phyloP scores from a whole-genome alignment of 768 basidiomycete species.

The Epithele typhae region DNA sequence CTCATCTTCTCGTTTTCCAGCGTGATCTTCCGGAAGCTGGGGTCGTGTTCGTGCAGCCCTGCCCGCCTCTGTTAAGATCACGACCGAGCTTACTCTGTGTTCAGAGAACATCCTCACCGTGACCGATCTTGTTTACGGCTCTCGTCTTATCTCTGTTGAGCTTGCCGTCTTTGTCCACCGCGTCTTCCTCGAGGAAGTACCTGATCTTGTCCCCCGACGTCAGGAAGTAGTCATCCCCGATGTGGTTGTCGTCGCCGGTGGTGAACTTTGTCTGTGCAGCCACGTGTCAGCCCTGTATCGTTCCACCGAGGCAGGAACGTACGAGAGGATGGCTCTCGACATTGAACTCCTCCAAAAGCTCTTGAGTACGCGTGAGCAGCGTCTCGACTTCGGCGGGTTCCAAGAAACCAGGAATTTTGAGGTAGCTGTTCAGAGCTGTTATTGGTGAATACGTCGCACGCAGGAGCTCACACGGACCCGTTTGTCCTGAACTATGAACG shows the following conservation, averaged over 20 bases:
- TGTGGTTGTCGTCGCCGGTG: constrained; percentile 69
- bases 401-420: constrained; percentile 75
- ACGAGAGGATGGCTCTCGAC: constrained; percentile 80
- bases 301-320: constrained; percentile 3
- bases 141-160: constrained; percentile 67
- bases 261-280: constrained; percentile 79
- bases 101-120: constrained; percentile 44
- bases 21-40: constrained; percentile 73
- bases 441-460: too few species aligned
- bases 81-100: neutral
- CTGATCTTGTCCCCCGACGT: constrained; percentile 91
- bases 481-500: constrained; percentile 51
- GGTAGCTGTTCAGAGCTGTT: constrained; percentile 48
- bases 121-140: constrained; percentile 94
- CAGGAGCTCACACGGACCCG: constrained; percentile 55
- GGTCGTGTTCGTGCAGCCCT: constrained; percentile 86
- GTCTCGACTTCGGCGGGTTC: constrained; percentile 47
- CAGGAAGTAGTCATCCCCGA: constrained; percentile 93
- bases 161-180: constrained; percentile 64
- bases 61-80: neutral
- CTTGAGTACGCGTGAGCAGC: constrained; percentile 66
- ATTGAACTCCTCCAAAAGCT: constrained; percentile 75
- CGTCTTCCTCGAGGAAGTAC: constrained; percentile 91
- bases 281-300: neutral
- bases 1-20: constrained; percentile 73